Conservation (phyloP, 805 yeast species). For the Candida montana region DNA sequence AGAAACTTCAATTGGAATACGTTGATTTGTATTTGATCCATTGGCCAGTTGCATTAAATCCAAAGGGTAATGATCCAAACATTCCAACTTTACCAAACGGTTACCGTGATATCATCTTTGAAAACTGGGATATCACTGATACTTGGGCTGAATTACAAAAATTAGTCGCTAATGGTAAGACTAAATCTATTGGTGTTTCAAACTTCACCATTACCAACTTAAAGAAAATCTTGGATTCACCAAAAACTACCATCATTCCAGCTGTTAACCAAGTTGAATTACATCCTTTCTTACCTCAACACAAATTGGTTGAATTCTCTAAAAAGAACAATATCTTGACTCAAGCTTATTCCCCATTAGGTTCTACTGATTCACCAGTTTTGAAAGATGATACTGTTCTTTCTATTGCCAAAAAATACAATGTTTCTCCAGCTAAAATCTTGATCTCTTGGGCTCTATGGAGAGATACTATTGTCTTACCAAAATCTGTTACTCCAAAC, state of each 20-base stretch:
- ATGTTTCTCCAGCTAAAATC: slow-evolving; percentile 41
- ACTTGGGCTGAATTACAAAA: slow-evolving; percentile 18
- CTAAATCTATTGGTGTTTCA: slow-evolving; percentile 18
- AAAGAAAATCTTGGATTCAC: slow-evolving; percentile 9
- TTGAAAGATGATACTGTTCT: slow-evolving; percentile 34
- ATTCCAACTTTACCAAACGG: slow-evolving; percentile 29
- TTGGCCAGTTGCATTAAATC: slow-evolving; percentile 63
- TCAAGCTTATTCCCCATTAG: slow-evolving; percentile 20
- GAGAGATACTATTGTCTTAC: slow-evolving; percentile 51
- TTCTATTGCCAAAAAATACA: slow-evolving; percentile 40
- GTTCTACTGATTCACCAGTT: slow-evolving; percentile 16
- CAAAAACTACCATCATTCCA: slow-evolving; percentile 10
- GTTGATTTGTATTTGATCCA: slow-evolving; percentile 75
- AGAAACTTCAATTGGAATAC: slow-evolving; percentile 62
- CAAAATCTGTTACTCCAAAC: slow-evolving; percentile 41
- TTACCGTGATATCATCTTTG: slow-evolving; percentile 48
- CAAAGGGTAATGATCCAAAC: slow-evolving; percentile 29
- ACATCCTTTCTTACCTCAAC: slow-evolving; percentile 18
- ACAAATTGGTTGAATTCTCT: slow-evolving; percentile 12
- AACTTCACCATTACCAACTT: slow-evolving; percentile 15
- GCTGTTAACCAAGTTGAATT: slow-evolving; percentile 19
- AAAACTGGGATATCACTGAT: slow-evolving; percentile 47
- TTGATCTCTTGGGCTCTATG: slow-evolving; percentile 55
- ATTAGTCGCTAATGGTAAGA: slow-evolving; percentile 8
- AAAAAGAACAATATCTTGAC: slow-evolving; percentile 14